Base-by-base conservation (phyloP, 1,139 yeast genomes). In the Meyerozyma smithsonii region DNA sequence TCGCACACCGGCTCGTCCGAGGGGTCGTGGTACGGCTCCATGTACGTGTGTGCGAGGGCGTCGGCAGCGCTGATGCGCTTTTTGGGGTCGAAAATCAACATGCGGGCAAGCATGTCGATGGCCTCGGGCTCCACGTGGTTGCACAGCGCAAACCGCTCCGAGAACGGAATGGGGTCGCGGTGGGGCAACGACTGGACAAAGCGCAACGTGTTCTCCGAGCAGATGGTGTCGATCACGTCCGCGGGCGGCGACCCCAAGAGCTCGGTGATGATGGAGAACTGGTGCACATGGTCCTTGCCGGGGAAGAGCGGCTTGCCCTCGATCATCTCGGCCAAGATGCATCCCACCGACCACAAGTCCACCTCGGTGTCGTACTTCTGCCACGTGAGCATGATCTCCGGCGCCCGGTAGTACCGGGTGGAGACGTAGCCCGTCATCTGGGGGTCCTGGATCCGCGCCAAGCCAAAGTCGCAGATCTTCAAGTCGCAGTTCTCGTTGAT, bases 371-470 rank as follows among this genome's bases (percentile, higher is more conserved):
- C 97, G 66, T 92, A 92, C 62, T 94, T 90, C 63, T 92, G 99
- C 99, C 99, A 92, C 19, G 97, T 90, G 51, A 92, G 76, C 99
- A 92, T 92, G 62, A 92, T 92, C 64, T 92, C 99, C 2, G 98
- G 99, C 0, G 98, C 99, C 50, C 99, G 77, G 63, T 92, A 92
- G 72, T 92, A 94, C 55, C 99, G 69, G 3, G 99, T 92, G 15
- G 95, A 84, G 14, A 92, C 98, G 61, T 92, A 92, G 24, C 98
- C 99, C 1, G 98, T 92, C 98, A 92, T 92, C 62, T 92, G 97
- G 10, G 97, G 96, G 64, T 92, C 97, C 69, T 92, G 97, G 58
- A 92, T 86, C 59, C 98, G 77, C 26, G 97, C 97, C 46, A 92
- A 72, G 19, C 98, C 98, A 60, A 92, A 92, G 66, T 92, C 98